These are phyloP conservation scores for Rubia peregrina DNA, from an alignment of 305 asterid genomes.

Conservation along the genomic window DNA sequence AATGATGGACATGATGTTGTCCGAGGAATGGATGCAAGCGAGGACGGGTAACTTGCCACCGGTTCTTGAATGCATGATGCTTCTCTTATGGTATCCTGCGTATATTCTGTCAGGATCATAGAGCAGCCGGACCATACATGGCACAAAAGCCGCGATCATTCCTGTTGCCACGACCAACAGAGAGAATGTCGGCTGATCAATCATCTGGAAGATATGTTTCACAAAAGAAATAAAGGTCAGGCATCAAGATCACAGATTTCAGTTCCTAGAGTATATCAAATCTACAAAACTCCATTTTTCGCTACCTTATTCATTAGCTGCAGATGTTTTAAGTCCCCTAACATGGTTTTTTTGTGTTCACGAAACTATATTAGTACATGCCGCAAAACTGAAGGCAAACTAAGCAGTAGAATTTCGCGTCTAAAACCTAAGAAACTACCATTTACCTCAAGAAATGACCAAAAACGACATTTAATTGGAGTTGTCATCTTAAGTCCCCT, in stretches of 20 bases:
- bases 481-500: background rate
- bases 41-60: conserved; percentile 19
- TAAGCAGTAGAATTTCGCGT: background rate
- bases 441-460: background rate
- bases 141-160: background rate
- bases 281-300: background rate
- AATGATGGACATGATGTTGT: conserved; percentile 18
- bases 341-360: too few relatives aligned
- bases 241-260: background rate
- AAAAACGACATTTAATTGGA: background rate
- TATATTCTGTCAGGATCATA: conserved; percentile 23
- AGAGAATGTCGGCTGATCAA: conserved; percentile 14
- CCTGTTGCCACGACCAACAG: conserved; percentile 16
- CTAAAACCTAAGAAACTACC: background rate
- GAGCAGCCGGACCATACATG: conserved; percentile 14
- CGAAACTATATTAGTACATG: too few relatives aligned
- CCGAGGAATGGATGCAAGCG: conserved; percentile 19
- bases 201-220: conserved; percentile 5
- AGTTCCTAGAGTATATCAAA: background rate
- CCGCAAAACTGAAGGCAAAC: too few relatives aligned
- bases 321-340: too few relatives aligned
- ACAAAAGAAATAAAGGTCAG: background rate
- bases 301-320: background rate
- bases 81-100: conserved; percentile 28
- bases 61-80: conserved; percentile 18